Base-by-base conservation (phyloP, 257 asterid genomes). In the Linderniella brevidens region DNA sequence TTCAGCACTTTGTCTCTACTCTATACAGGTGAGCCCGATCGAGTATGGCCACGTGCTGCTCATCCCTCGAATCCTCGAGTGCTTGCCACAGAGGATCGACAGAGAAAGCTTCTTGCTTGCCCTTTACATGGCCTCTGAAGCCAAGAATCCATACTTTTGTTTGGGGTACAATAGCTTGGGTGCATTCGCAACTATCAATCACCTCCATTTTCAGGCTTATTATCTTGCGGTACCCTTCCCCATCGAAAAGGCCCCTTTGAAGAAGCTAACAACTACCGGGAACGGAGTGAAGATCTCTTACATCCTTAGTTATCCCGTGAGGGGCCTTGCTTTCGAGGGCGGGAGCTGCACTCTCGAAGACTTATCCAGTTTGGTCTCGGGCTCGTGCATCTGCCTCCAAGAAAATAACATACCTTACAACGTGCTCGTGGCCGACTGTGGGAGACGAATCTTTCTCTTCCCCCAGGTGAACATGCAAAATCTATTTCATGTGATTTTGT, bases 31-130 rank as follows among this genome's bases (percentile, higher is more conserved):
- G 46, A 86, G 96, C 62, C 94, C 96, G 14, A 86, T 86, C 46
- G 96, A 86, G 46, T 81, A 86, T 19, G 96, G 96, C n/a, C 96
- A 86, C 25, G 94, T 86, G 46, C 86, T 86, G 68, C 70, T 86
- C 13, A 78, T 86, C 52, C 96, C 96, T 54, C 76, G 72, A 19
- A 70, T 87, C 35, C 73, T 83, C 3, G 86, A 87, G 49, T 54
- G 69, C 74, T 66, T 87, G 71, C 92, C 93, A 18, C 93, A 87
- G 72, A 78, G 76, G 73, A 80, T 87, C 19, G 97, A 83, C 41
- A 77, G 55, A 0, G 88, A 78, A 39, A 80, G 92, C 80, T 76
- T 87, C 67, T 60, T 74, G 61, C 92, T 87, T 50, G 95, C 95
- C 29, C 77, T 83, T 6, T 17, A 66, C 74, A 67, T 86, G 86